Evolutionary conservation across 352 stramenopile species (phyloP), one percentile per base, ranked within the genome.

Genomic region (Phytophthora ramorum): DNA sequence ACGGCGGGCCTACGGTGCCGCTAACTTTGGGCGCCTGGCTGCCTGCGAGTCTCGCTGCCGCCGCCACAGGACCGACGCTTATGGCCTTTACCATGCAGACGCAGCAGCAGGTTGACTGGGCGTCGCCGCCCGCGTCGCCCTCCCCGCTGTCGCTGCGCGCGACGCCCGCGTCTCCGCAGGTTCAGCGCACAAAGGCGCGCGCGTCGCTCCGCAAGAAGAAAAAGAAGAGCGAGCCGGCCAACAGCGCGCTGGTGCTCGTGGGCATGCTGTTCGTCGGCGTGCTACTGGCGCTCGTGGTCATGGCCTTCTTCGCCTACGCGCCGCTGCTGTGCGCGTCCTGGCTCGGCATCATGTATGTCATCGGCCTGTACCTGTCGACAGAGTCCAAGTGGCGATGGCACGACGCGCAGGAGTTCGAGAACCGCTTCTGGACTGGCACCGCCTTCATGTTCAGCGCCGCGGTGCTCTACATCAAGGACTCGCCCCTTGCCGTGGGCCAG

Each of bases 371-470:
- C 65, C 69, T 95, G 57, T 89, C 83, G 26, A 93, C 84, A 40
- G 87, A 95, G 53, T 90, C 81, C 41, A 89, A 91, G 40, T 96
- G 87, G 87, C 83, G 85, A 54, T 95, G 85, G 81, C 87, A 95
- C 74, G 83, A 95, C 60, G 87, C 89, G 16, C 88, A 97, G 64
- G 96, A 99, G 78, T 98, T 98, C 66, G 96, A 99, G 76, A 99
- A 99, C 83, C 86, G 95, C 62, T 99, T 99, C 72, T 98, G 95
- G 96, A 98, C 95, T 6, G 85, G 98, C 63, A 98, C 97, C 32
- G 93, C 92, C 10, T 91, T 98, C 52, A 63, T 98, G n/a, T 93
- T 98, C 48, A 97, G 87, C 46, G 89, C 85, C 1, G 92, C 93
- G n/a, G 69, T 96, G 41, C 78, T 98, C n/a, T 98, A 98, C 67